phyloP scores from a whole-genome alignment of 306 rosid genomes.

The Dalbergia cochinchinensis region DNA sequence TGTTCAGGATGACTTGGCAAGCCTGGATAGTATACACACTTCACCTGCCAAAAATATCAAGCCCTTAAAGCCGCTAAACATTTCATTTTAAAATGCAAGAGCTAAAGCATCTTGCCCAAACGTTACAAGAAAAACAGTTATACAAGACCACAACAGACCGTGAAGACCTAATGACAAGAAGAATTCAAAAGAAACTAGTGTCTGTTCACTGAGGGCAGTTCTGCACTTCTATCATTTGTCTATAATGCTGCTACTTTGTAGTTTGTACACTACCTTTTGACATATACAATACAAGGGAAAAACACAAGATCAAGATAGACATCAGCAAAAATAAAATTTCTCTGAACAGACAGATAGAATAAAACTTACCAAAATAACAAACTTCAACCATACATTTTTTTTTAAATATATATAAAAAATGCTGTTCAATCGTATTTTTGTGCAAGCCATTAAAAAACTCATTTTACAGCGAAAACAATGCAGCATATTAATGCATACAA shows the following conservation, averaged over 20 bases:
- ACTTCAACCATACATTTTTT: constrained; percentile 22
- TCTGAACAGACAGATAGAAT: too few species aligned
- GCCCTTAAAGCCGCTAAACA: constrained; percentile 37
- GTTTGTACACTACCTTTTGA: background rate
- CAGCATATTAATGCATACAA: background rate
- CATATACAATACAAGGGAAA: background rate
- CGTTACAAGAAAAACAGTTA: background rate
- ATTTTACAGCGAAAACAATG: background rate
- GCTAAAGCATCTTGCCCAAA: background rate
- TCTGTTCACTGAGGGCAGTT: too few species aligned
- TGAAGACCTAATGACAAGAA: background rate
- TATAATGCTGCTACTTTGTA: constrained; percentile 2
- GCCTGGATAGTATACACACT: constrained; percentile 89
- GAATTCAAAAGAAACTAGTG: background rate
- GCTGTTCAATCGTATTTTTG: background rate
- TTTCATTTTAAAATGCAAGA: background rate
- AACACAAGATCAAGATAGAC: background rate
- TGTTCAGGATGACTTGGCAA: constrained; percentile 93
- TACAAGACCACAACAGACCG: background rate
- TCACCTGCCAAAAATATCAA: constrained; percentile 69
- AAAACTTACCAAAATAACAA: too few species aligned
- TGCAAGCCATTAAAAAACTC: background rate
- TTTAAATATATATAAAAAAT: background rate
- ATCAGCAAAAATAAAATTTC: background rate
- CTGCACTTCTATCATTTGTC: background rate